Conservation (phyloP, 352 stramenopile genomes). For the Hyaloperonospora brassicae region DNA sequence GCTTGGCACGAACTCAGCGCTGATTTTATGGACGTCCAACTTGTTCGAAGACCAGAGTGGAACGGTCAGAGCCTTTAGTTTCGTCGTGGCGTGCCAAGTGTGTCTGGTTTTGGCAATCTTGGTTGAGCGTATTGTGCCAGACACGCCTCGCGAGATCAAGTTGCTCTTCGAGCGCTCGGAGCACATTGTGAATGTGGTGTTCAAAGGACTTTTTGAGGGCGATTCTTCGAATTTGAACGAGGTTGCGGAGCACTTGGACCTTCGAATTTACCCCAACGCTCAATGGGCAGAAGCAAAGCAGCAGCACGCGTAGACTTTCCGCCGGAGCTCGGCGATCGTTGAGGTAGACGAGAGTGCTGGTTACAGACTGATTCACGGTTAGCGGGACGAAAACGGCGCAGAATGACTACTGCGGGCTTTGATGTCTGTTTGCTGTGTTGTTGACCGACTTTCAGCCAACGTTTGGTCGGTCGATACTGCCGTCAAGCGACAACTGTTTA, state of each 20-base stretch:
- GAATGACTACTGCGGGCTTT: constrained; percentile 42
- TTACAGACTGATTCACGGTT: background rate
- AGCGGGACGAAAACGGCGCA: constrained; percentile 17
- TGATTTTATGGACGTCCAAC: constrained; percentile 79
- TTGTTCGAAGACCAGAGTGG: constrained; percentile 43
- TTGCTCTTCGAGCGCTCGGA: constrained; percentile 53
- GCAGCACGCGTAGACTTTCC: constrained; percentile 15
- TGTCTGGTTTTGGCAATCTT: constrained; percentile 54
- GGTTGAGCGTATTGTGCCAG: constrained; percentile 51
- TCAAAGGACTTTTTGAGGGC: constrained; percentile 59
- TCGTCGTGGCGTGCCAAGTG: constrained; percentile 64
- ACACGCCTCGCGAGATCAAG: constrained; percentile 49
- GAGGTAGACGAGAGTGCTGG: too few species aligned
- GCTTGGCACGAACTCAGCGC: constrained; percentile 64
- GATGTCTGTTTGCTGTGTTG: constrained; percentile 42
- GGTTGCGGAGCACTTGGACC: constrained; percentile 59
- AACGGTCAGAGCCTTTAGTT: constrained; percentile 50
- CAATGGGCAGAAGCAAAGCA: constrained; percentile 46
- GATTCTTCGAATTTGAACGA: constrained; percentile 65
- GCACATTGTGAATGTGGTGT: constrained; percentile 72
- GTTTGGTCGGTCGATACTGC: background rate
- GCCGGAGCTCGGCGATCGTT: too few species aligned
- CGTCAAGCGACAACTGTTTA: background rate
- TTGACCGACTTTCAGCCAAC: constrained; percentile 4
- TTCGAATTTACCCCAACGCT: constrained; percentile 67